Evolutionary conservation across 2,329 filamentous ascomycete genomes (phyloP).

Genomic region (Tolypocladium cylindrosporum): DNA sequence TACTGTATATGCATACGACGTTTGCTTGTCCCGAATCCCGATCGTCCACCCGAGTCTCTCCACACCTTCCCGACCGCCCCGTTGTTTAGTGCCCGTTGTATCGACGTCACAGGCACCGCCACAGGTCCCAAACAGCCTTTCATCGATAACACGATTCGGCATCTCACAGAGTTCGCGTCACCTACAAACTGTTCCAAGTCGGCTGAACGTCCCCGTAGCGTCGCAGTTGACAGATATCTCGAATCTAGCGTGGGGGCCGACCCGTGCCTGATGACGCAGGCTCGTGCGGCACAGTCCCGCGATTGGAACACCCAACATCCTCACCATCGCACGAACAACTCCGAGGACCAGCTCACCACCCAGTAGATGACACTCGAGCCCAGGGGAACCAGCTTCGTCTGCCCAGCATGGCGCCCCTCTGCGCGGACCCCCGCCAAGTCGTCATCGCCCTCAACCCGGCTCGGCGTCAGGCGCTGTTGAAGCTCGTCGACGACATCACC

Average conservation of each 20-base stretch:
- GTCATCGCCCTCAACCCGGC: constrained; percentile 44
- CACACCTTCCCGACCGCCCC: background rate
- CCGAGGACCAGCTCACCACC: background rate
- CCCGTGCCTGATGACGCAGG: background rate
- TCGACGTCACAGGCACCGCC: background rate
- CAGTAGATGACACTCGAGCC: background rate
- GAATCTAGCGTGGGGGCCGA: background rate
- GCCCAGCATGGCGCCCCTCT: constrained; percentile 40
- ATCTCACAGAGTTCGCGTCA: background rate
- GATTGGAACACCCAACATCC: background rate
- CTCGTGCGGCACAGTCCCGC: background rate
- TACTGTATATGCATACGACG: background rate
- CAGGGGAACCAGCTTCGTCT: background rate
- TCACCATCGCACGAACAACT: background rate
- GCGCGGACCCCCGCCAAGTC: constrained; percentile 43
- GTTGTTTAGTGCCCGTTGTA: background rate
- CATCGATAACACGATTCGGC: too few relatives aligned
- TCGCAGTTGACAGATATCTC: background rate
- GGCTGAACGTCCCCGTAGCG: background rate
- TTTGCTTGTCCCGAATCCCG: background rate
- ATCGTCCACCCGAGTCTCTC: too few relatives aligned
- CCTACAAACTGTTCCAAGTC: too few relatives aligned
- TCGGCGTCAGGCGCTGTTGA: constrained; percentile 39
- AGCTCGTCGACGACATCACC: constrained; percentile 41
- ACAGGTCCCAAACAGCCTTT: too few relatives aligned